phyloP scores from a whole-genome alignment of 2,329 filamentous ascomycete species.

The Ceratocystis destructans region DNA sequence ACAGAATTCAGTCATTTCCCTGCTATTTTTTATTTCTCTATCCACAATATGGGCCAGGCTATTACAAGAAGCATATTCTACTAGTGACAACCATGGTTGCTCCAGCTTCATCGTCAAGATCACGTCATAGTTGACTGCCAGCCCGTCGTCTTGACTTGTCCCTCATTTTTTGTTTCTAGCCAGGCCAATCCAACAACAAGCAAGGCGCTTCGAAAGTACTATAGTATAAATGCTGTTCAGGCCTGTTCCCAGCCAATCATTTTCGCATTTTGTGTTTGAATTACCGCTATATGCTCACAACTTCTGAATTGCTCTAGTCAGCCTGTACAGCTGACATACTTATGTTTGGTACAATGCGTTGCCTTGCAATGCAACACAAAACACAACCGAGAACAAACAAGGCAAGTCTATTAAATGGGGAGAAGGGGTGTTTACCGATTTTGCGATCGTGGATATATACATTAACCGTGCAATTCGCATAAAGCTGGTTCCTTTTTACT shows the following conservation, averaged over 20 bases:
- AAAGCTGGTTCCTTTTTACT: too few relatives aligned
- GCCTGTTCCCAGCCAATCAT: too few relatives aligned
- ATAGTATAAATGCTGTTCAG: too few relatives aligned
- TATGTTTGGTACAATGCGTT: neutral
- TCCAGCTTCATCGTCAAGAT: neutral
- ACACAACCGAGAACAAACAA: neutral
- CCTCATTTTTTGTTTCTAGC: neutral
- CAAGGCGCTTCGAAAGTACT: too few relatives aligned
- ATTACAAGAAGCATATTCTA: neutral
- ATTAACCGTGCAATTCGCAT: too few relatives aligned
- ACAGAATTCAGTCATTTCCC: too few relatives aligned
- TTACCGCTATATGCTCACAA: too few relatives aligned
- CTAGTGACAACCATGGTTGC: neutral
- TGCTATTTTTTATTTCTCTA: too few relatives aligned
- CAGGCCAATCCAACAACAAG: neutral
- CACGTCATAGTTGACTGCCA: neutral
- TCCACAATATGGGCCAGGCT: neutral
- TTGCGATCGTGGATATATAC: too few relatives aligned
- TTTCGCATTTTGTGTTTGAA: too few relatives aligned
- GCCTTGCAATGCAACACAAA: conserved; percentile 3
- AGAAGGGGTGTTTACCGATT: too few relatives aligned
- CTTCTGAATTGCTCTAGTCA: neutral
- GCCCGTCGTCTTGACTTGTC: neutral
- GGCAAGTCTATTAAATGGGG: too few relatives aligned
- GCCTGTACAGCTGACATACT: neutral